These are phyloP conservation scores for Albatrellus ellisii DNA, from an alignment of 768 basidiomycete genomes.

Conservation along the genomic window DNA sequence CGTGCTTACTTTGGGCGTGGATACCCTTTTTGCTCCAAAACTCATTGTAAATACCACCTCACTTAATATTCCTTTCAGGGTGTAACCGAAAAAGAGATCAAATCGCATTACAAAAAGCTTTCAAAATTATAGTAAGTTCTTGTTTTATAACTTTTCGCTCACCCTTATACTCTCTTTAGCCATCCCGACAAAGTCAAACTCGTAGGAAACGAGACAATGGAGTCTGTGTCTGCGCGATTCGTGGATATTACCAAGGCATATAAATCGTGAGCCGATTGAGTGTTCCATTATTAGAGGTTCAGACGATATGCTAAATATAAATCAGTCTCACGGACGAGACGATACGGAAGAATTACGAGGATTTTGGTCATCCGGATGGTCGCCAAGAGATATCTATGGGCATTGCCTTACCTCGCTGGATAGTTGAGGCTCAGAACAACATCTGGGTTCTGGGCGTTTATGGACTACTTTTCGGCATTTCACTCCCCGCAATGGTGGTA, in stretches of 20 bases:
- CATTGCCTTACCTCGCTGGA: constrained; percentile 89
- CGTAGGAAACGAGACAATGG: constrained; percentile 70
- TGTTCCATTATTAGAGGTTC: neutral
- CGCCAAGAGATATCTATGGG: constrained; percentile 92
- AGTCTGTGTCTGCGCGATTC: constrained; percentile 76
- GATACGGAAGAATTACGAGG: constrained; percentile 79
- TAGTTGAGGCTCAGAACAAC: constrained; percentile 85
- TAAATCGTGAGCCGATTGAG: constrained; percentile 54
- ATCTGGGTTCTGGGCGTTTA: constrained; percentile 85
- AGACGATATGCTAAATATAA: neutral
- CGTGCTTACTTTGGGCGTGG: neutral
- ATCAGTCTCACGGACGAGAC: constrained; percentile 80
- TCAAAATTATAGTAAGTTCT: constrained; percentile 63
- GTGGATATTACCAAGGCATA: constrained; percentile 96
- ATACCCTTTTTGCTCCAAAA: no score
- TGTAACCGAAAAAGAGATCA: constrained; percentile 79
- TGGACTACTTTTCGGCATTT: constrained; percentile 75
- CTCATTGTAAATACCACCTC: no score
- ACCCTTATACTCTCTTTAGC: constrained; percentile 26
- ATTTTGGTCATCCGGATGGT: constrained; percentile 92
- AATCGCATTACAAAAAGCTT: constrained; percentile 87
- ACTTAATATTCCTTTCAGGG: constrained; percentile 28
- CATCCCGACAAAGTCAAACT: constrained; percentile 95
- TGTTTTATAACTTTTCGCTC: neutral
- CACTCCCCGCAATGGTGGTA: constrained; percentile 77